phyloP scores from a whole-genome alignment of 2,329 filamentous ascomycete species.

The Macrophomina tecta region DNA sequence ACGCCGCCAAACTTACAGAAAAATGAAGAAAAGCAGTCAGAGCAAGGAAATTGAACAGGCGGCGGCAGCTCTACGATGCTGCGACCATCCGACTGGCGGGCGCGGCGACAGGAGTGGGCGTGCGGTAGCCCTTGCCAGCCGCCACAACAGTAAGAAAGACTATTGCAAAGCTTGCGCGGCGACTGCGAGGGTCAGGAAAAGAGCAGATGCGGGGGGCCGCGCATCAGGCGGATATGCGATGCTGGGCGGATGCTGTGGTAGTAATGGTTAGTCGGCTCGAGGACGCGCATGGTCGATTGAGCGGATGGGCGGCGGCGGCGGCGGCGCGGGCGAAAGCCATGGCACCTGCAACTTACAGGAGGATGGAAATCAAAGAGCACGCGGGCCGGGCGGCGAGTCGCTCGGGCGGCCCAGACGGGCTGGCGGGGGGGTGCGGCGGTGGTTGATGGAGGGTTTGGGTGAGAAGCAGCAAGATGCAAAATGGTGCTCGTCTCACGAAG shows the following conservation, averaged over 20 bases:
- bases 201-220: not conserved
- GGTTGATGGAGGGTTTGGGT: slow-evolving; percentile 26
- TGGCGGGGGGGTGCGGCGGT: not conserved
- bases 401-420: not conserved
- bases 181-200: slow-evolving; percentile 12
- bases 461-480: slow-evolving; percentile 25
- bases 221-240: not conserved
- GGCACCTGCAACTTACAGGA: not conserved
- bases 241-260: not conserved
- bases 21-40: not conserved
- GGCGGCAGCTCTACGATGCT: not conserved
- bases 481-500: slow-evolving; percentile 26
- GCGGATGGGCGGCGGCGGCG: not conserved
- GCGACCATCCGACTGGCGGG: slow-evolving; percentile 4
- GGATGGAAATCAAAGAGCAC: not conserved
- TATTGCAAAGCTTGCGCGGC: slow-evolving; percentile 9
- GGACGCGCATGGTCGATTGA: slow-evolving; percentile 3
- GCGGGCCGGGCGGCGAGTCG: no score
- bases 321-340: not conserved
- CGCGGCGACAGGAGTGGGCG: slow-evolving; percentile 18
- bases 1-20: slow-evolving; percentile 3
- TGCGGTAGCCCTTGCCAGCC: slow-evolving; percentile 10
- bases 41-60: not conserved
- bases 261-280: slow-evolving; percentile 19
- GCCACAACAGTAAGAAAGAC: slow-evolving; percentile 10